Evolutionary conservation across 2,329 filamentous ascomycete genomes (phyloP), one percentile per base, ranked within the genome.

Genomic region (Aspergillus nomiae): DNA sequence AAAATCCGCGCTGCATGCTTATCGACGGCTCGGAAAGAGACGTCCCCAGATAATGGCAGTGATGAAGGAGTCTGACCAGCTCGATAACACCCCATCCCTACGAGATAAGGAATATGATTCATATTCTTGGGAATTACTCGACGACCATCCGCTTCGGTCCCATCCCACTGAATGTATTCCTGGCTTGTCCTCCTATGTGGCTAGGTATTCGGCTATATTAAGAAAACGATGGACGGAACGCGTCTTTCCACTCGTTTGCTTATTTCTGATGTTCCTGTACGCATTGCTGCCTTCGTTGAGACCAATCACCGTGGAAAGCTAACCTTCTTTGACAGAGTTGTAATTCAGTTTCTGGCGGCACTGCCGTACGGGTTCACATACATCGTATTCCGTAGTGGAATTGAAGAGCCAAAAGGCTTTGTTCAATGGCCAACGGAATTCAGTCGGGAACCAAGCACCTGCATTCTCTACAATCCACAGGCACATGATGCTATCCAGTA

Each of bases 111-210:
- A 70, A 24, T 65, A 65, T 38, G 64, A 66, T 48, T 63, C 54
- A 16, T 62, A 64, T 43, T 62, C 67, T 26, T 66, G 61, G 61
- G 48, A 63, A 64, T 56, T 77, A 21, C 62, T 76, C 1, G 73
- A 77, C 19, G 75, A 77, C 30, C 75, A 77, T 59, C 74, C 74
- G 9, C 70, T 76, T 10, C 74, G 75, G 21, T 72, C 72, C 1
- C 65, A 74, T 66, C 75, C 74, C 28, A 70, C 69, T 4, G 66
- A 70, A 24, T 76, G 73, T 61, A 69, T 71, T 56, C 74, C 75
- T 2, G 72, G 70, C 2, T 24, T 76, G 50, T 60, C 60, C 1
- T 21, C 60, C 4, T 68, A 69, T 24, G 26, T 74, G 7, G 43
- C 62, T 6, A 63, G 67, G 56, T 69, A 64, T 41, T 67, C 56